Conservation (phyloP, 1,139 yeast species). For the Scheffersomyces quercinus region DNA sequence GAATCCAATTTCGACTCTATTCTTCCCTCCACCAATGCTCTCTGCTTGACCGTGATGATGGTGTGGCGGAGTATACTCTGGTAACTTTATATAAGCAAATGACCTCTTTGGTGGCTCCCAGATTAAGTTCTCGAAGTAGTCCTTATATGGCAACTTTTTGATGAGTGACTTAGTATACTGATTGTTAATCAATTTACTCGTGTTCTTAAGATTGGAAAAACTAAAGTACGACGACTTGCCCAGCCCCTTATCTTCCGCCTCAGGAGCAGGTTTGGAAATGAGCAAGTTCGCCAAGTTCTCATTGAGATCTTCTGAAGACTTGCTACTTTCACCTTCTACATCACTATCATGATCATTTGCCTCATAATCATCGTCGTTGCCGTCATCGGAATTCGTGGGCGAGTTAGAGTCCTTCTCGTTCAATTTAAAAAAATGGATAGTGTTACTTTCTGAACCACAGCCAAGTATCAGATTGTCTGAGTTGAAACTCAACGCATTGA, state of each 20-base stretch:
- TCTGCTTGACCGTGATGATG: conserved; percentile 7
- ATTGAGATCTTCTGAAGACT: conserved; percentile 40
- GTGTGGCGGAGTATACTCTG: conserved; percentile 27
- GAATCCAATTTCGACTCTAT: conserved; percentile 42
- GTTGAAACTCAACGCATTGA: conserved; percentile 58
- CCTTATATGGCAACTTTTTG: conserved; percentile 43
- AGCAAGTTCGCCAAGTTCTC: conserved; percentile 46
- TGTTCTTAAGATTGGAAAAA: conserved; percentile 17
- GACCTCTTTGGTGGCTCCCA: conserved; percentile 49
- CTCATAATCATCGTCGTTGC: conserved; percentile 3
- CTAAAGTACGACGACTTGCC: conserved; percentile 15
- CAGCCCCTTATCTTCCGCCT: conserved; percentile 9
- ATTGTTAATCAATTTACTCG: conserved; percentile 28
- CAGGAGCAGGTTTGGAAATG: conserved; percentile 27
- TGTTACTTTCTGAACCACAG: conserved; percentile 66
- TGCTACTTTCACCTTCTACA: conserved; percentile 8
- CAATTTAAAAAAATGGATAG: conserved; percentile 64
- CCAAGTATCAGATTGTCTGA: conserved; percentile 53
- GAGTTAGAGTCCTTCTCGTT: conserved; percentile 12
- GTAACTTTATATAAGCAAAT: conserved; percentile 43
- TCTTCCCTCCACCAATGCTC: conserved; percentile 1
- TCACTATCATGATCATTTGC: conserved; percentile 2
- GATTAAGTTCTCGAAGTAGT: conserved; percentile 43
- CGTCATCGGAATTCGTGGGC: conserved; percentile 3
- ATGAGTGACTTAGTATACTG: conserved; percentile 40